phyloP scores from a whole-genome alignment of 2,329 filamentous ascomycete species.

The Epichloe festucae region DNA sequence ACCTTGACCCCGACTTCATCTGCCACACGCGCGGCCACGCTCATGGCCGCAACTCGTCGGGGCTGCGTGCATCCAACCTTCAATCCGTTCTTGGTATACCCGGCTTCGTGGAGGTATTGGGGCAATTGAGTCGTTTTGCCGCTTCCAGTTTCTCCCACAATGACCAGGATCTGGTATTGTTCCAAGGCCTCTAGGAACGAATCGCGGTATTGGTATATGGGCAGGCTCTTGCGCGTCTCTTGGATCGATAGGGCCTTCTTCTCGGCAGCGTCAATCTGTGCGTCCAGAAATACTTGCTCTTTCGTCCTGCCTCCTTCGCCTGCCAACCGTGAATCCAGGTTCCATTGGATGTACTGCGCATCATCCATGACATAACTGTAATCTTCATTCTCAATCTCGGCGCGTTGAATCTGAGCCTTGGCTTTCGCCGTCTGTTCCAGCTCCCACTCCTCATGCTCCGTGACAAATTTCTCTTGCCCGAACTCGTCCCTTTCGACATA shows the following conservation, averaged over 20 bases:
- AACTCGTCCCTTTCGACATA: constrained; percentile 81
- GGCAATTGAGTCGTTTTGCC: constrained; percentile 94
- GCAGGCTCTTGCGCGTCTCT: constrained; percentile 78
- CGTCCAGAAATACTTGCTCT: constrained; percentile 66
- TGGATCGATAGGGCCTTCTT: constrained; percentile 80
- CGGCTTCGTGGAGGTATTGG: constrained; percentile 85
- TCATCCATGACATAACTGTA: constrained; percentile 94
- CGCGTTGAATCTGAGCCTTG: constrained; percentile 67
- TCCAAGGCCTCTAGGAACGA: constrained; percentile 78
- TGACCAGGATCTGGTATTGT: constrained; percentile 75
- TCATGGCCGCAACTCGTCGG: constrained; percentile 92
- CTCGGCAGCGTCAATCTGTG: constrained; percentile 79
- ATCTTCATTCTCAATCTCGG: constrained; percentile 65
- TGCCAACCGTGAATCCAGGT: constrained; percentile 57
- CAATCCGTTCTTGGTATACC: constrained; percentile 69
- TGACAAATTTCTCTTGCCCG: constrained; percentile 79
- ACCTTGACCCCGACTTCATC: constrained; percentile 87
- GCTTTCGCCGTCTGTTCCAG: constrained; percentile 77
- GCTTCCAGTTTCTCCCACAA: constrained; percentile 88
- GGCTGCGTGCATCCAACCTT: constrained; percentile 93
- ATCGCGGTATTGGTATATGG: constrained; percentile 79
- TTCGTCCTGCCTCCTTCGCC: constrained; percentile 59
- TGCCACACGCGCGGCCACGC: constrained; percentile 86
- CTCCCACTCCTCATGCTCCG: constrained; percentile 95
- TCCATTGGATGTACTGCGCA: constrained; percentile 75